Conservation (phyloP, 2,329 filamentous ascomycete genomes). For the Talaromyces sp. region DNA sequence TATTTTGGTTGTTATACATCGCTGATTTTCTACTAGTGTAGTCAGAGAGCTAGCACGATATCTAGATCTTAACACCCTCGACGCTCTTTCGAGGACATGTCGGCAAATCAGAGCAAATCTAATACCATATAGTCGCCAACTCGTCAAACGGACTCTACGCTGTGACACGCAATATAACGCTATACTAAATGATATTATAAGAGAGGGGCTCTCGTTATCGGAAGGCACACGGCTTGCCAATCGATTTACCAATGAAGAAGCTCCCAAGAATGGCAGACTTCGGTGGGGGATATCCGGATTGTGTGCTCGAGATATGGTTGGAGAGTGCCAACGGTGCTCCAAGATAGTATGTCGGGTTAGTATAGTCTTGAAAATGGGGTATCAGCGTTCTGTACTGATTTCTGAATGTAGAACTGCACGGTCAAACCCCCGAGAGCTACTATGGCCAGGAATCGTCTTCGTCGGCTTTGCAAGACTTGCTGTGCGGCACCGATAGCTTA, state of each 20-base stretch:
- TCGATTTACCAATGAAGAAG: conserved; percentile 29
- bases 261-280: conserved; percentile 37
- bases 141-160: conserved; percentile 72
- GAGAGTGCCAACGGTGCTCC: conserved; percentile 73
- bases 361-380: neutral
- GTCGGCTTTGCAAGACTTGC: conserved; percentile 75
- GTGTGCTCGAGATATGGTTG: conserved; percentile 86
- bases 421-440: conserved; percentile 72
- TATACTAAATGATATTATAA: conserved; percentile 31
- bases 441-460: conserved; percentile 69
- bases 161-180: conserved; percentile 54
- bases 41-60: conserved; percentile 69
- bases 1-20: conserved; percentile 19
- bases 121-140: conserved; percentile 70
- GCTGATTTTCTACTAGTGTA: conserved; percentile 55
- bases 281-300: conserved; percentile 67
- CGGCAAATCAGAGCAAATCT: conserved; percentile 74
- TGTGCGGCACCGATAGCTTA: conserved; percentile 62
- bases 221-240: conserved; percentile 33
- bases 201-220: conserved; percentile 40
- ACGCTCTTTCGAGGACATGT: conserved; percentile 78
- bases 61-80: conserved; percentile 83
- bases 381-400: conserved; percentile 4
- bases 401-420: conserved; percentile 69
- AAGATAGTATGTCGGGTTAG: conserved; percentile 74